Evolutionary conservation across 345 rosid genomes (phyloP), one percentile per base, ranked within the genome.

Genomic region (Combretum micranthum): DNA sequence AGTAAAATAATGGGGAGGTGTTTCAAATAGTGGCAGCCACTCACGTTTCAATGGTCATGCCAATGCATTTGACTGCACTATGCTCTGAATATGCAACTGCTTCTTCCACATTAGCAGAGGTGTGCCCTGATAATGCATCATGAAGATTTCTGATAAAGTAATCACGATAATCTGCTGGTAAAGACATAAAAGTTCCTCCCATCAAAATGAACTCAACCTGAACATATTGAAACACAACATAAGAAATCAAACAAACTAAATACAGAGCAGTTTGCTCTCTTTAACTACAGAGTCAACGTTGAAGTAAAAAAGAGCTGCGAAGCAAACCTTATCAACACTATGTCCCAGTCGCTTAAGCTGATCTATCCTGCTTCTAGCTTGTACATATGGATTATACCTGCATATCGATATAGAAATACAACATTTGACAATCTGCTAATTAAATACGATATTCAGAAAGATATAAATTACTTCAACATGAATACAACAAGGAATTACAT

Each of bases 31-130:
- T 21, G 44, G 15, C 42, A 37, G 45, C 22, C 51, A 75, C 90
- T 85, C 78, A 93, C 99, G 99, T 90, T 75, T 94, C 97, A 60
- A 94, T 90, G 0, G 97, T 94, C 99, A 94, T 94, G 75, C 99
- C 99, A 46, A 90, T 94, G 73, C 99, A 94, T 80, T 94, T 94
- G 13, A 80, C 80, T 4, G 93, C 85, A 70, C 95, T 69, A 66
- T 94, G 97, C 76, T 94, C 99, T 15, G 97, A 94, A 68, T 83
- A 90, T 20, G 93, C 76, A 62, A 94, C 97, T 53, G 99, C 99
- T 80, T 90, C 99, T 72, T 84, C 96, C 67, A 94, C 87, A 49
- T 87, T 94, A 42, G 88, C 87, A 46, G 97, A 93, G 61, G 95
- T 87, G 58, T 93, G 96, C 25, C 99, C 99, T 43, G 97, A 94